Evolutionary conservation across 495 filamentous ascomycete genomes (phyloP), one percentile per base, ranked within the genome.

Genomic region (Xylaria sp.): DNA sequence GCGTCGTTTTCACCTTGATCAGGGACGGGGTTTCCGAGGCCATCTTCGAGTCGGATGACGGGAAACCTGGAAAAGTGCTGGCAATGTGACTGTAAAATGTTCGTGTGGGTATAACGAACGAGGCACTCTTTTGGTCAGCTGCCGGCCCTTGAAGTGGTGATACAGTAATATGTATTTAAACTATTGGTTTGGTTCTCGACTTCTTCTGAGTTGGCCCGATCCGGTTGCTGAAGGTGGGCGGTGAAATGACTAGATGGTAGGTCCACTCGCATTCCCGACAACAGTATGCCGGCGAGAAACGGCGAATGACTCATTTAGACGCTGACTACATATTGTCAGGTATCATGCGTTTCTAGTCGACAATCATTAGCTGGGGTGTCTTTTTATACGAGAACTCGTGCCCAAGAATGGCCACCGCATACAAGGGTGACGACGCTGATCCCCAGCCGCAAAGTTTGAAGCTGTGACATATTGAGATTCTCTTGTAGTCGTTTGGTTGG

Each of bases 1-100:
- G 72, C 5, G 76, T 82, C 33, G 80, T 80, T 21, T 55, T 29
- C 26, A 67, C 48, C 35, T 24, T 55, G 19, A 67, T 43, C n/a
- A 19, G 48, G 64, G 64, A 37, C 19, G 64, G 35, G n/a, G 5
- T 67, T 41, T 55, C 64, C 5, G 57, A 37, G 57, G 57, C 19
- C 57, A 59, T 59, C 17, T 59, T 31, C 43, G n/a, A n/a, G n/a
- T n/a, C n/a, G n/a, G n/a, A n/a, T n/a, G n/a, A n/a, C n/a, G n/a
- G n/a, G n/a, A n/a, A n/a, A n/a, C n/a, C n/a, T n/a, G n/a, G n/a
- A n/a, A n/a, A n/a, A n/a, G n/a, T n/a, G n/a, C n/a, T n/a, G n/a
- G n/a, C n/a, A n/a, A n/a, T n/a, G n/a, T n/a, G n/a, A n/a, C n/a
- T n/a, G n/a, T n/a, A n/a, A n/a, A n/a, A n/a, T n/a, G 9, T 31